Conservation (phyloP, 139 green algal species). For the Picochlorum sp. region DNA sequence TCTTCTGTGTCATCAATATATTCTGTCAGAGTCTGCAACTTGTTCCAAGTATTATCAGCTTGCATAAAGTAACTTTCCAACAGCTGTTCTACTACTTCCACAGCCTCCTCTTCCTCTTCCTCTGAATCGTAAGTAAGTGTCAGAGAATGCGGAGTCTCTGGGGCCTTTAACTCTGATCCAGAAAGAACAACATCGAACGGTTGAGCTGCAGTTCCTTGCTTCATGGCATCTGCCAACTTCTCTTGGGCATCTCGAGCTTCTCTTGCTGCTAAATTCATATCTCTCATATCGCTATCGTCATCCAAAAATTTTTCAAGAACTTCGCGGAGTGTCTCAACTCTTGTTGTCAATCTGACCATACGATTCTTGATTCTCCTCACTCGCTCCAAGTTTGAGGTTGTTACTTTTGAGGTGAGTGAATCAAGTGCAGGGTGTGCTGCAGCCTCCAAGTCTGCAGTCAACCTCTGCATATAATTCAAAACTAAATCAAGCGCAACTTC, state of each 20-base stretch:
- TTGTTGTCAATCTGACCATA: conserved; percentile 36
- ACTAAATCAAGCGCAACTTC: conserved; percentile 43
- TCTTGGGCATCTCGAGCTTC: conserved; percentile 4
- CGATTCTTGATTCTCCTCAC: conserved; percentile 83
- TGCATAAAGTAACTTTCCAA: conserved; percentile 60
- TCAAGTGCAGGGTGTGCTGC: conserved; percentile 76
- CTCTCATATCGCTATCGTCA: conserved; percentile 47
- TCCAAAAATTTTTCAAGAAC: conserved; percentile 48
- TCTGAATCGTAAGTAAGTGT: background rate
- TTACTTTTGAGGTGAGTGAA: conserved; percentile 67
- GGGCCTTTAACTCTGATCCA: background rate
- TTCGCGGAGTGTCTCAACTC: conserved; percentile 40
- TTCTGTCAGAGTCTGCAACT: conserved; percentile 67
- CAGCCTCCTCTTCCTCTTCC: conserved; percentile 33
- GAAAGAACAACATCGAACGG: conserved; percentile 2
- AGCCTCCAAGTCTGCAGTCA: conserved; percentile 69
- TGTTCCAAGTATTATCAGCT: conserved; percentile 55
- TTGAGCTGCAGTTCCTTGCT: background rate
- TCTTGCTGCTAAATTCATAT: conserved; percentile 44
- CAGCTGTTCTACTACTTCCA: conserved; percentile 60
- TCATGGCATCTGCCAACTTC: background rate
- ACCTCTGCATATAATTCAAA: conserved; percentile 49
- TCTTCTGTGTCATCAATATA: conserved; percentile 95
- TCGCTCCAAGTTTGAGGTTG: conserved; percentile 73
- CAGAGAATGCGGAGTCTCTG: background rate